Evolutionary conservation across 306 rosid genomes (phyloP).

Genomic region (Styphnolobium japonicum): DNA sequence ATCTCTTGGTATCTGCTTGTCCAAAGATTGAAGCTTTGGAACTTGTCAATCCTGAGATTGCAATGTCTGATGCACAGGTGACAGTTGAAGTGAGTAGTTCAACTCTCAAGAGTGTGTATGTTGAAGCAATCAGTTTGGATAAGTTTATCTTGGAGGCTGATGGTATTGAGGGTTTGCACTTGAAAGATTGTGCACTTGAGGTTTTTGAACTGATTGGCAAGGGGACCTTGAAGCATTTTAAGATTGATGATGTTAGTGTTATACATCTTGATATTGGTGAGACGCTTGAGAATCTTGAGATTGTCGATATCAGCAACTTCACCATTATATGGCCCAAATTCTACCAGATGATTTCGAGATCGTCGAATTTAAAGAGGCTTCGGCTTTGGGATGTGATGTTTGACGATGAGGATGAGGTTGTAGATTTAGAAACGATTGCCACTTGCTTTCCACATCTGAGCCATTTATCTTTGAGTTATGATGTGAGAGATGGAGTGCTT

Average conservation of each 20-base stretch:
- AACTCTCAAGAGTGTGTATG: slow-evolving; percentile 62
- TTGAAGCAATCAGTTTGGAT: slow-evolving; percentile 66
- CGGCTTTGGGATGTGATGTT: slow-evolving; percentile 54
- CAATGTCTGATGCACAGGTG: slow-evolving; percentile 61
- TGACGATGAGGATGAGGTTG: slow-evolving; percentile 55
- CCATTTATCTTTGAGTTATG: slow-evolving; percentile 51
- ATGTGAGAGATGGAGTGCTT: slow-evolving; percentile 45
- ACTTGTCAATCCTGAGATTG: slow-evolving; percentile 65
- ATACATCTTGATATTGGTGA: slow-evolving; percentile 55
- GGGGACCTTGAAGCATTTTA: slow-evolving; percentile 49
- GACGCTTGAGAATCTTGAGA: slow-evolving; percentile 44
- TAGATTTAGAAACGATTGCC: slow-evolving; percentile 48
- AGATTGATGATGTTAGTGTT: slow-evolving; percentile 51
- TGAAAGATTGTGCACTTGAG: slow-evolving; percentile 54
- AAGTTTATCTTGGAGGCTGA: slow-evolving; percentile 55
- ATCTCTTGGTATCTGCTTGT: slow-evolving; percentile 65
- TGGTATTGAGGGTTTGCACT: slow-evolving; percentile 42
- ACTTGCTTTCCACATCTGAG: slow-evolving; percentile 47
- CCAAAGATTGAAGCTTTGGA: slow-evolving; percentile 57
- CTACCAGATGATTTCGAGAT: slow-evolving; percentile 48
- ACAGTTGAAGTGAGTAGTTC: slow-evolving; percentile 58
- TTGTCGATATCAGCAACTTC: slow-evolving; percentile 50
- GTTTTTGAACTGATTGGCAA: slow-evolving; percentile 46
- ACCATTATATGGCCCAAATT: slow-evolving; percentile 50
- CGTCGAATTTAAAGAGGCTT: slow-evolving; percentile 38